These are phyloP conservation scores for Beauveria scarabaeidicola DNA, from an alignment of 2,329 filamentous ascomycete species.

Conservation along the genomic window DNA sequence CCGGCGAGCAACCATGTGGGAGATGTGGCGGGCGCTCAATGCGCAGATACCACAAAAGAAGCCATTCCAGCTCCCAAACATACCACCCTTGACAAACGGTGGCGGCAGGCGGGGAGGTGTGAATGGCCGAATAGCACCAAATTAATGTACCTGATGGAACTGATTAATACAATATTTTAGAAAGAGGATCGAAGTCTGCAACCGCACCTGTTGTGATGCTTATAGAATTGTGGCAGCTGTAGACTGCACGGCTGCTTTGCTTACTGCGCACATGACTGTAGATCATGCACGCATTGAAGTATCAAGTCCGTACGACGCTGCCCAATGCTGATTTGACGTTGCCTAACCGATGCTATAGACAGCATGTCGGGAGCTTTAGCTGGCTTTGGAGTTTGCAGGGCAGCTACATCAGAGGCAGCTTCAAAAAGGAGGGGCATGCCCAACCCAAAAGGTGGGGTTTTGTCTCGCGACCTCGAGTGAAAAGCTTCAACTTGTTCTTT, in stretches of 20 bases:
- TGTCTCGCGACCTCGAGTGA: background rate
- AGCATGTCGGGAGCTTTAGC: background rate
- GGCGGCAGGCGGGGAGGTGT: conserved; percentile 20
- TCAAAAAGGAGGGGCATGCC: conserved; percentile 7
- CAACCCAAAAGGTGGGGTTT: conserved; percentile 8
- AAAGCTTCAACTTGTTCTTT: background rate
- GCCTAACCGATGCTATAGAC: background rate
- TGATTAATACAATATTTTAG: background rate
- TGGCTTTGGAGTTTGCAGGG: background rate
- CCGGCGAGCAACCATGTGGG: conserved; percentile 65
- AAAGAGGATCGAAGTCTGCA: background rate
- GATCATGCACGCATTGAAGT: background rate
- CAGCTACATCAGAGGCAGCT: conserved; percentile 1
- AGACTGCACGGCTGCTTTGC: background rate
- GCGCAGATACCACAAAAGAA: conserved; percentile 38
- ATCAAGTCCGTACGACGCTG: background rate
- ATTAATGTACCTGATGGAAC: conserved; percentile 11
- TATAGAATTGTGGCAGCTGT: background rate
- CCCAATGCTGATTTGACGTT: background rate
- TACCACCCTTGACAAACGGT: conserved; percentile 25
- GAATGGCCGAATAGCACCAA: conserved; percentile 20
- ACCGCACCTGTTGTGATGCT: background rate
- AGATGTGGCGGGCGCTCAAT: conserved; percentile 74
- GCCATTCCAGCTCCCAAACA: conserved; percentile 27
- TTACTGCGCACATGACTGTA: background rate